Percentiles rank a stretch among this genome's conserved stretches.
Evolutionary conservation across 2,329 filamentous ascomycete genomes (phyloP).

Genomic region (Pyricularia pennisetigena): DNA sequence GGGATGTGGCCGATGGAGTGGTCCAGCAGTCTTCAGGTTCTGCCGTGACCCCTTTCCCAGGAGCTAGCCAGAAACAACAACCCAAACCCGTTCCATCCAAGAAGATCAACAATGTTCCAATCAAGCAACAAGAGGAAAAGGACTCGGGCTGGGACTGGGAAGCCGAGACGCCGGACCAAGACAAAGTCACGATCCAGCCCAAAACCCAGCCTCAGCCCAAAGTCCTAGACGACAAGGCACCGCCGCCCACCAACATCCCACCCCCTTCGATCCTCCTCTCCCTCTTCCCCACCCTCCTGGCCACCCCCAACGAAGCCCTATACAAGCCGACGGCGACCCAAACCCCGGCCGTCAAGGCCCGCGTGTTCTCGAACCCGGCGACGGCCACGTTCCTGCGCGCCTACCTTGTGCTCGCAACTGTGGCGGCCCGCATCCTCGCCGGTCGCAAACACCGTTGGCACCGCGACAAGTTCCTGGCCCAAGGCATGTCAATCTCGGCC

Average conservation of each 20-base stretch:
- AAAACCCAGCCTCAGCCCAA: constrained; percentile 8
- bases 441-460: constrained; percentile 87
- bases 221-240: constrained; percentile 19
- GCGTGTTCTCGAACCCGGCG: constrained; percentile 51
- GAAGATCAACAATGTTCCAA: neutral
- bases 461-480: constrained; percentile 71
- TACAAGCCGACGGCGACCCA: constrained; percentile 50
- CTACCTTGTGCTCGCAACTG: constrained; percentile 53
- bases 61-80: neutral
- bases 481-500: constrained; percentile 80
- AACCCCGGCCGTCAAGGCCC: constrained; percentile 43
- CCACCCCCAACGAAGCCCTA: constrained; percentile 51
- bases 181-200: neutral
- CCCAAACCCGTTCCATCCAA: neutral
- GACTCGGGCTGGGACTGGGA: constrained; percentile 40
- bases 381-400: constrained; percentile 54
- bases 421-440: constrained; percentile 71
- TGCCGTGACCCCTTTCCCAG: neutral
- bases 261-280: constrained; percentile 77
- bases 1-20: constrained; percentile 9
- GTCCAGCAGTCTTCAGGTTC: neutral
- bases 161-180: constrained; percentile 13
- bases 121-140: neutral
- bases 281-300: constrained; percentile 62
- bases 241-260: constrained; percentile 76